These are phyloP conservation scores for Tirmania nivea DNA, from an alignment of 495 filamentous ascomycete genomes.

Conservation along the genomic window DNA sequence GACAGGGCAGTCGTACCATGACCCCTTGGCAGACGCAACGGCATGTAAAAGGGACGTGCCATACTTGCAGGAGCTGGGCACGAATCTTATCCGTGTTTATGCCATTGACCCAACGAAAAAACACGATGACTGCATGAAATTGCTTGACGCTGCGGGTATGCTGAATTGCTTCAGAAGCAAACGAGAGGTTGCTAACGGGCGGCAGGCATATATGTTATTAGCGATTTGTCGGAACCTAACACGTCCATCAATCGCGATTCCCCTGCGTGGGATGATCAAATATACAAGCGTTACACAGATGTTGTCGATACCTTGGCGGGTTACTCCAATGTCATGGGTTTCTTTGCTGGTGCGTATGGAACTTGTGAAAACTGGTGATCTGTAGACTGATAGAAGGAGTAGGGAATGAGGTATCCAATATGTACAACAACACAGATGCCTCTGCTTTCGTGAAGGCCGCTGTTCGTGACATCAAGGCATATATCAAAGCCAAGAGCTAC, in stretches of 20 bases:
- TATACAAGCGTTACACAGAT: constrained; percentile 57
- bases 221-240: constrained; percentile 61
- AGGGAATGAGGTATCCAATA: constrained; percentile 90
- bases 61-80: constrained; percentile 48
- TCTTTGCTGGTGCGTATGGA: constrained; percentile 39
- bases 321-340: constrained; percentile 78
- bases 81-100: constrained; percentile 87
- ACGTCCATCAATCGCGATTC: constrained; percentile 64
- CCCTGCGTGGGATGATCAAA: constrained; percentile 50
- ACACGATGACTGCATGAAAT: constrained; percentile 66
- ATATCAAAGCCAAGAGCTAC: constrained; percentile 62
- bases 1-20: constrained; percentile 26
- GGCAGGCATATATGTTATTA: constrained; percentile 59
- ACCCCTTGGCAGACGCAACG: constrained; percentile 49
- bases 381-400: not conserved
- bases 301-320: constrained; percentile 61
- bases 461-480: constrained; percentile 80
- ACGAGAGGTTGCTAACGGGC: no score
- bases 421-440: constrained; percentile 55
- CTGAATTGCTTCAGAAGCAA: not conserved
- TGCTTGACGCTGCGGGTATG: constrained; percentile 51
- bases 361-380: not conserved
- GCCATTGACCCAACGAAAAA: constrained; percentile 60
- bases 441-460: constrained; percentile 91
- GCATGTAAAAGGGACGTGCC: constrained; percentile 66